phyloP scores from a whole-genome alignment of 495 filamentous ascomycete species.

The Penicillium chermesinum region DNA sequence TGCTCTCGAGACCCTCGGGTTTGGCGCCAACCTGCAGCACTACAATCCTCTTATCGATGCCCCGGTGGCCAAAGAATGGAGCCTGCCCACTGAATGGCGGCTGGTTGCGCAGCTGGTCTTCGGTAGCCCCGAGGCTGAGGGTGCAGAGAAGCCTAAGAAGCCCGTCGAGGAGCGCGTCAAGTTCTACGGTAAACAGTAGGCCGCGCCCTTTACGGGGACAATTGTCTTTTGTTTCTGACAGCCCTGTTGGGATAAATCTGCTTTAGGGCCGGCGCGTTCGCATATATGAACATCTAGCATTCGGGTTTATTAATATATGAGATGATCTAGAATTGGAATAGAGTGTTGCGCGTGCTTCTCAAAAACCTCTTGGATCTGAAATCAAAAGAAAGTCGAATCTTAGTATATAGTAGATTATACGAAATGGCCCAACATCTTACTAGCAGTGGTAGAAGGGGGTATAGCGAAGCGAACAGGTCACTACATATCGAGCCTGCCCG shows the following conservation, averaged over 20 bases:
- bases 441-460: too few species aligned
- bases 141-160: constrained; percentile 18
- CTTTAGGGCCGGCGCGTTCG: background rate
- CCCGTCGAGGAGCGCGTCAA: constrained; percentile 20
- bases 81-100: constrained; percentile 43
- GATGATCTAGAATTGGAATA: background rate
- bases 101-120: constrained; percentile 50
- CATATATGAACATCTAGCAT: background rate
- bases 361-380: too few species aligned
- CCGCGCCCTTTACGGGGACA: background rate
- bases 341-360: too few species aligned
- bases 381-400: too few species aligned
- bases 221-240: constrained; percentile 5
- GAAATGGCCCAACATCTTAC: too few species aligned
- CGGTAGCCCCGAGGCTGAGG: constrained; percentile 34
- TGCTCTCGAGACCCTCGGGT: constrained; percentile 45
- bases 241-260: background rate
- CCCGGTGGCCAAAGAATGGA: constrained; percentile 38
- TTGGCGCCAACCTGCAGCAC: constrained; percentile 54
- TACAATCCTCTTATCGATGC: constrained; percentile 50
- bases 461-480: too few species aligned
- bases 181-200: constrained; percentile 21
- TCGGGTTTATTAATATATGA: background rate
- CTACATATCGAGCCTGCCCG: too few species aligned
- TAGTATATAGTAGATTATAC: too few species aligned